Evolutionary conservation across 345 rosid genomes (phyloP).

Genomic region (Carallia brachiata): DNA sequence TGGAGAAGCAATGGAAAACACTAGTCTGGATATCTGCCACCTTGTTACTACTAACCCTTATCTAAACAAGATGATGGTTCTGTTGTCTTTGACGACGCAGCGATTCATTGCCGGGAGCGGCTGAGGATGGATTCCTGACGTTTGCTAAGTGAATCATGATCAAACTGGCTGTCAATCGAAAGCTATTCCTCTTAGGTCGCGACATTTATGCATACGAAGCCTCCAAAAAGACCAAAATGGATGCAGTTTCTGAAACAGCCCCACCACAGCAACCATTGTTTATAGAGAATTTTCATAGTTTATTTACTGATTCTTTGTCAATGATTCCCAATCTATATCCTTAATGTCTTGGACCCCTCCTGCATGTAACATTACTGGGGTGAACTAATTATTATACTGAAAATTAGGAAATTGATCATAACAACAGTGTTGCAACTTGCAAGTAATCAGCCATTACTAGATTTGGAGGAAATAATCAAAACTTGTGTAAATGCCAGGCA

Average conservation of each 20-base stretch:
- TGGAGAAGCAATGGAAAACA: too few species aligned
- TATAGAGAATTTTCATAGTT: not conserved
- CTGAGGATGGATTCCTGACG: conserved; percentile 11
- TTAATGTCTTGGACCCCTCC: conserved; percentile 36
- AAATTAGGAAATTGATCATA: not conserved
- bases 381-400: not conserved
- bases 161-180: conserved; percentile 2
- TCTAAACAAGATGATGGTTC: conserved; percentile 6
- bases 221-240: conserved; percentile 19
- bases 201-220: conserved; percentile 8
- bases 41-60: conserved; percentile 4
- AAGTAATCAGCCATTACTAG: not conserved
- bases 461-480: too few species aligned
- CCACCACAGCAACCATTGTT: conserved; percentile 4
- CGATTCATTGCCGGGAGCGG: conserved; percentile 13
- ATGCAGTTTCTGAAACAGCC: not conserved
- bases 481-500: too few species aligned
- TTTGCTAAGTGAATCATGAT: conserved; percentile 1
- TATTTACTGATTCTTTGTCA: conserved; percentile 10
- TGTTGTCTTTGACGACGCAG: not conserved
- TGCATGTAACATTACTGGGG: conserved; percentile 13
- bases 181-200: conserved; percentile 13
- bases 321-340: conserved; percentile 20
- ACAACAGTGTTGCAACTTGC: not conserved
- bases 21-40: not conserved